Conservation (phyloP, 305 asterid species). For the Solanum hybrid region DNA sequence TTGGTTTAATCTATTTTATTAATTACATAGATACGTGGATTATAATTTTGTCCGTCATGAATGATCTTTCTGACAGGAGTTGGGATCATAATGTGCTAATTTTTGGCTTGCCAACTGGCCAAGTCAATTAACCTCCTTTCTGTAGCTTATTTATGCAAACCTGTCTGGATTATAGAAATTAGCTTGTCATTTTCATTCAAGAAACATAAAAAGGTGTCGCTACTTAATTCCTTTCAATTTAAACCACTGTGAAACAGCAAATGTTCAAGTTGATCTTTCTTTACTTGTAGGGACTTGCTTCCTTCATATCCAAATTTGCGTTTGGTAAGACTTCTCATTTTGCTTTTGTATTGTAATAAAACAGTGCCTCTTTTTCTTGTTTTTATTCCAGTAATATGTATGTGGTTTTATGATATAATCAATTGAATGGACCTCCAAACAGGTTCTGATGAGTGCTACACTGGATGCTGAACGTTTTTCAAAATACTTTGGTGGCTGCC, state of each 20-base stretch:
- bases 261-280: neutral
- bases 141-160: neutral
- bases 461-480: conserved; percentile 89
- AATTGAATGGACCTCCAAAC: conserved; percentile 10
- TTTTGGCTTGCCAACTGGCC: neutral
- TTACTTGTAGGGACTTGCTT: conserved; percentile 73
- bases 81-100: neutral
- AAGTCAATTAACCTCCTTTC: conserved; percentile 2
- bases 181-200: neutral
- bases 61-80: neutral
- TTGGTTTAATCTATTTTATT: conserved; percentile 6
- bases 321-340: conserved; percentile 46
- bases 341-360: neutral
- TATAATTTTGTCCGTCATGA: neutral
- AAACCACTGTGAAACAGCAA: neutral
- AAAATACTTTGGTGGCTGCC: conserved; percentile 82
- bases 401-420: neutral
- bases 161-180: neutral
- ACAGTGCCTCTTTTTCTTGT: conserved; percentile 3
- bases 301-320: conserved; percentile 75
- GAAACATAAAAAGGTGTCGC: neutral
- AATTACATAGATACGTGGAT: conserved; percentile 5
- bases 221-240: neutral
- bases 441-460: conserved; percentile 98
- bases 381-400: conserved; percentile 2